These are phyloP conservation scores for Alternaria gaisen DNA, from an alignment of 2,329 filamentous ascomycete genomes.

Conservation along the genomic window DNA sequence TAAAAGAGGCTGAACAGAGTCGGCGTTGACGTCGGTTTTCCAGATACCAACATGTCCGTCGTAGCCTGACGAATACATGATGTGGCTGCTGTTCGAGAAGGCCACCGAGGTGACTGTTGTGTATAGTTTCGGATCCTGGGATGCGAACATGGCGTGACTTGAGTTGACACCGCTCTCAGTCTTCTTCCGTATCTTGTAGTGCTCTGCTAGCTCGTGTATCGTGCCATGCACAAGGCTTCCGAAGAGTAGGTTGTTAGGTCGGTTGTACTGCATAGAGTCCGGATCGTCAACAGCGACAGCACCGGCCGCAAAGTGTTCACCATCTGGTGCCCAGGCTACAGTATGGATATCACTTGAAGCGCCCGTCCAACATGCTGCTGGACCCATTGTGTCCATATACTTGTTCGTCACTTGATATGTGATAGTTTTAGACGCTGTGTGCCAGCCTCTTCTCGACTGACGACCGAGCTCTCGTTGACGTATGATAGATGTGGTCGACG, in stretches of 20 bases:
- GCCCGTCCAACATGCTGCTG: conserved; percentile 61
- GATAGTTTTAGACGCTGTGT: conserved; percentile 29
- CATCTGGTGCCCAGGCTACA: conserved; percentile 65
- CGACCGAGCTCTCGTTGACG: conserved; percentile 47
- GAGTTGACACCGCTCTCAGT: conserved; percentile 54
- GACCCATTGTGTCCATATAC: conserved; percentile 53
- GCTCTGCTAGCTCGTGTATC: conserved; percentile 64
- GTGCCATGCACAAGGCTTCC: conserved; percentile 56
- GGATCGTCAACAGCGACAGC: conserved; percentile 65
- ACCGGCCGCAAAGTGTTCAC: conserved; percentile 64
- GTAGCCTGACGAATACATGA: conserved; percentile 64
- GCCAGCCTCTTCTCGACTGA: conserved; percentile 40
- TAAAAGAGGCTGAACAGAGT: conserved; percentile 33
- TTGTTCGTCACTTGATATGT: conserved; percentile 41
- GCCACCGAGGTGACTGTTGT: conserved; percentile 64
- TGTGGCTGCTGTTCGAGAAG: conserved; percentile 58
- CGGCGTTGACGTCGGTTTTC: conserved; percentile 42
- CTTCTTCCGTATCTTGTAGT: conserved; percentile 56
- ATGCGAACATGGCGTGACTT: conserved; percentile 56
- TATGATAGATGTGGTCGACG: conserved; percentile 32
- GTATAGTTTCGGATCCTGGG: conserved; percentile 63
- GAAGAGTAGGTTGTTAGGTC: conserved; percentile 64
- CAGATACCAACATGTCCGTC: conserved; percentile 60
- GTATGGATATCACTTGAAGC: conserved; percentile 67
- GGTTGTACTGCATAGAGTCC: conserved; percentile 68